Evolutionary conservation across 306 rosid genomes (phyloP).

Genomic region (Vigna trinervia): DNA sequence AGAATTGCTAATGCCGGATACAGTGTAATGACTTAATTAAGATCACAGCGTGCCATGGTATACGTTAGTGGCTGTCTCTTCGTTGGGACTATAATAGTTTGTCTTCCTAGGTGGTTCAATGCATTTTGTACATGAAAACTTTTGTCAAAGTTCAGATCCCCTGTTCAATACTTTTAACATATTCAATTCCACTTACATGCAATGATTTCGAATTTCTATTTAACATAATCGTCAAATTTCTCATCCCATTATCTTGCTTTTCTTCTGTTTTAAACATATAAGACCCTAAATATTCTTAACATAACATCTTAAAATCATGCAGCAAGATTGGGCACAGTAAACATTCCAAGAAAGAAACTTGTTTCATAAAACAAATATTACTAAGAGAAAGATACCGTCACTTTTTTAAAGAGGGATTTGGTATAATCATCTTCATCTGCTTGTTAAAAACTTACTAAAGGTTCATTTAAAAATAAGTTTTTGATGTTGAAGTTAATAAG

Average conservation of each 20-base stretch:
- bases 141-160: not conserved
- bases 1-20: not conserved
- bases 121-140: not conserved
- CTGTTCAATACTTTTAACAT: not conserved
- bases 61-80: not conserved
- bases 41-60: not conserved
- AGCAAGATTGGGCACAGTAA: not conserved
- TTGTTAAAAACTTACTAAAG: no score
- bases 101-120: not conserved
- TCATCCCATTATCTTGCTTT: not conserved
- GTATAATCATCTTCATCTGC: no score
- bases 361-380: no score
- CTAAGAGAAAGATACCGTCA: no score
- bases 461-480: no score
- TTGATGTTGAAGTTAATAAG: no score
- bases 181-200: not conserved
- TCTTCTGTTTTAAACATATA: not conserved
- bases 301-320: not conserved
- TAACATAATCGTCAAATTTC: not conserved
- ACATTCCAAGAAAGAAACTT: conserved; percentile 17
- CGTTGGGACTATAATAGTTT: no score
- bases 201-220: conserved; percentile 20
- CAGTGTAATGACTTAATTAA: not conserved
- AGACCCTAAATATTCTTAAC: no score
- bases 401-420: no score